phyloP scores from a whole-genome alignment of 768 basidiomycete genomes.

The Candolleomyces aberdarensis region DNA sequence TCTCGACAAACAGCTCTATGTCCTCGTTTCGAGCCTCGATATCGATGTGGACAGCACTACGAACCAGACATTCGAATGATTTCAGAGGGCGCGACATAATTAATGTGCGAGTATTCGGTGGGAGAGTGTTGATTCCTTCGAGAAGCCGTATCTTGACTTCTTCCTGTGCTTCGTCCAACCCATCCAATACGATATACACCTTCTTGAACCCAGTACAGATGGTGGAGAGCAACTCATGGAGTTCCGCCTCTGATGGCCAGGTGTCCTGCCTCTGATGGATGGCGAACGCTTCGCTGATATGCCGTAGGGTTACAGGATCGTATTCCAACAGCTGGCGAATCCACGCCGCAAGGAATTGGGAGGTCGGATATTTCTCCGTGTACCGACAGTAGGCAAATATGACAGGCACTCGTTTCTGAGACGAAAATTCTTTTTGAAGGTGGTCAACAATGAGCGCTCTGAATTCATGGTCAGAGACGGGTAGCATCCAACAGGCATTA shows the following conservation, averaged over 20 bases:
- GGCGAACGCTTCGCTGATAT: not conserved
- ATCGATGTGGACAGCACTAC: not conserved
- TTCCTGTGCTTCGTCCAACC: not conserved
- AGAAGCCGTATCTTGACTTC: not conserved
- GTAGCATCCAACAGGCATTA: too few relatives aligned
- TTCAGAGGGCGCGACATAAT: slow-evolving; percentile 4
- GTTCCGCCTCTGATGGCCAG: not conserved
- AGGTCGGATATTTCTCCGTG: not conserved
- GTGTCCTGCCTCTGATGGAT: not conserved
- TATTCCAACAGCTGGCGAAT: not conserved
- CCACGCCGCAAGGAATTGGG: not conserved
- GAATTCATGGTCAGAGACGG: not conserved
- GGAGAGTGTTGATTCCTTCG: not conserved
- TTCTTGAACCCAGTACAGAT: not conserved
- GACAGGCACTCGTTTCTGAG: not conserved
- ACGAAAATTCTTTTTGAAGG: not conserved
- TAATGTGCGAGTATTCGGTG: not conserved
- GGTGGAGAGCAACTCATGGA: not conserved
- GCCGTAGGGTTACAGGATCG: not conserved
- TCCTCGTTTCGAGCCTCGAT: not conserved
- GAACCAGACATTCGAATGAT: not conserved
- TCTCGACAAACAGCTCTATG: not conserved
- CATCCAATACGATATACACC: not conserved
- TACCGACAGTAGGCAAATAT: slow-evolving; percentile 2
- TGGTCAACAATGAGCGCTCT: not conserved